Base-by-base conservation (phyloP, 352 stramenopile genomes). In the Phytophthora parvispora region DNA sequence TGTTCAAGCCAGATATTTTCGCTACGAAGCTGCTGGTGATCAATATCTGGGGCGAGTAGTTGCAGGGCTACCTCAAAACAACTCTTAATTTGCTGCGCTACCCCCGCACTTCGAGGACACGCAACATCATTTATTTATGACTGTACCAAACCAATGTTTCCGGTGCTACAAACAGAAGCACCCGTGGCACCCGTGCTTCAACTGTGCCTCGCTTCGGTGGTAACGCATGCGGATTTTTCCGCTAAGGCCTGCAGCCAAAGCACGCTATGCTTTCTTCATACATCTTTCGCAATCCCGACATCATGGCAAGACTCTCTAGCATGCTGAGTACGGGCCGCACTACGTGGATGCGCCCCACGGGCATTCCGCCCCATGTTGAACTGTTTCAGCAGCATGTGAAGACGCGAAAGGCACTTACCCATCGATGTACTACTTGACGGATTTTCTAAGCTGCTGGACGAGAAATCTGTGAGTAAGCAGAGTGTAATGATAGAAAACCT, bases 131-230 rank as follows among this genome's bases (percentile, higher is more conserved):
- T 24, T 32, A 24, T 64, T 0, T 18, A 15, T 40, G 45, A 27
- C 20, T 34, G 51, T 22, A 48, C 51, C 4, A 12, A 1, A 18
- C n/a, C 9, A 2, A 70, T 70, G 42, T 75, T 75, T 25, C 34
- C 56, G n/a, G n/a, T 22, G 8, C 12, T 18, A 6, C 1, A 18
- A n/a, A 43, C 9, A 6, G 1, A 40, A 16, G 28, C 16, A 10
- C 60, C 24, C 31, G 24, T 32, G 12, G 18, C 51, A 1, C n/a
- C 32, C 3, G 32, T 73, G 32, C 38, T 73, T 6, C 31, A n/a
- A 7, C 32, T 67, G 2, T 73, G 65, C 9, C 42, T 73, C 3
- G 65, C 65, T 2, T 73, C 57, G 5, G 9, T 67, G 2, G 58
- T 56, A 2, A 49, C 20, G 3, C 58, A 67, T 32, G 34, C 51